These are phyloP conservation scores for Candida multigemmis DNA, from an alignment of 805 yeast species.

Conservation along the genomic window DNA sequence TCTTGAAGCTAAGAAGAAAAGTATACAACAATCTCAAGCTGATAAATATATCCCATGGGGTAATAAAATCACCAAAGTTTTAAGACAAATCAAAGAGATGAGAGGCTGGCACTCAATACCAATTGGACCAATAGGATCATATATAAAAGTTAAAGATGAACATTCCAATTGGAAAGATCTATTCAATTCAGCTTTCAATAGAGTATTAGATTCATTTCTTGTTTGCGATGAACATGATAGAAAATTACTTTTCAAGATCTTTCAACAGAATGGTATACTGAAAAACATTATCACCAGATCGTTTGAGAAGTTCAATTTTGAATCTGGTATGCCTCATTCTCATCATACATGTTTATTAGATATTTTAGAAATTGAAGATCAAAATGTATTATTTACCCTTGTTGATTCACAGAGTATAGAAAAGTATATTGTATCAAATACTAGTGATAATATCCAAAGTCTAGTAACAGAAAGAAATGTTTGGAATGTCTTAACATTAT, in stretches of 20 bases:
- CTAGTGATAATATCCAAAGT: constrained; percentile 42
- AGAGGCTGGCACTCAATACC: constrained; percentile 37
- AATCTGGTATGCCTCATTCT: constrained; percentile 30
- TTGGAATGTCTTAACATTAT: constrained; percentile 29
- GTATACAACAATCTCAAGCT: constrained; percentile 10
- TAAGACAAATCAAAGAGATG: constrained; percentile 30
- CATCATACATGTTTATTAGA: constrained; percentile 47
- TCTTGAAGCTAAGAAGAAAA: constrained; percentile 5
- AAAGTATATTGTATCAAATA: constrained; percentile 41
- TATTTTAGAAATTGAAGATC: constrained; percentile 46
- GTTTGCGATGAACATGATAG: constrained; percentile 61
- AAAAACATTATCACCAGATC: constrained; percentile 41
- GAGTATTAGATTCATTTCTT: constrained; percentile 51
- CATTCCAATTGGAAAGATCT: constrained; percentile 49
- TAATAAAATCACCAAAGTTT: constrained; percentile 26
- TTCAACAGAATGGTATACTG: constrained; percentile 22
- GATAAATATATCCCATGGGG: constrained; percentile 46
- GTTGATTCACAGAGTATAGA: constrained; percentile 61
- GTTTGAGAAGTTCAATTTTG: constrained; percentile 50
- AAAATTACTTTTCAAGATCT: constrained; percentile 14
- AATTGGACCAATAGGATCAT: constrained; percentile 73
- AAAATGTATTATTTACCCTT: constrained; percentile 47
- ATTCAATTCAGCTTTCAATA: constrained; percentile 46
- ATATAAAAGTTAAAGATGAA: constrained; percentile 46
- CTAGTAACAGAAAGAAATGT: constrained; percentile 30